Conservation (phyloP, 345 rosid species). For the Populus tremula region DNA sequence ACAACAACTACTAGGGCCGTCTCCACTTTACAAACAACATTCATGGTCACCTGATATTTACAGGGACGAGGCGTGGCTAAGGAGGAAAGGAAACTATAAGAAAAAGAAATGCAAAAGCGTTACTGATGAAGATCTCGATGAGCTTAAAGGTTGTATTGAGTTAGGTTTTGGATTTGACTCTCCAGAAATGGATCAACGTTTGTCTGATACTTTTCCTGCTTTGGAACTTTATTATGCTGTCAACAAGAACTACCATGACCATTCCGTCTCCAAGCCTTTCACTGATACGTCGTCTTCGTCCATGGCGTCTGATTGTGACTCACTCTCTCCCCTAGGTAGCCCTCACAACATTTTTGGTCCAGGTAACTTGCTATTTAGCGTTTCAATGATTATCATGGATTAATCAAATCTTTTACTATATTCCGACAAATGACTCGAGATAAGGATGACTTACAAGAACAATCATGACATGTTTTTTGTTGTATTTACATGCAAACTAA, state of each 20-base stretch:
- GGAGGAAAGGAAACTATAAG: conserved; percentile 54
- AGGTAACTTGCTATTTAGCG: conserved; percentile 23
- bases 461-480: neutral
- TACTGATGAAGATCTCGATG: conserved; percentile 86
- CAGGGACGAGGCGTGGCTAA: conserved; percentile 84
- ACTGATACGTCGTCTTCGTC: conserved; percentile 32
- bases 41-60: conserved; percentile 88
- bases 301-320: conserved; percentile 48
- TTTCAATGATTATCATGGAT: neutral
- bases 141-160: conserved; percentile 85
- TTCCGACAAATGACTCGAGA: neutral
- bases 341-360: conserved; percentile 55
- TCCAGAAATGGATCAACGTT: conserved; percentile 59
- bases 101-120: conserved; percentile 66
- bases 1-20: conserved; percentile 9
- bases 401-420: neutral
- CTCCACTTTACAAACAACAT: conserved; percentile 62
- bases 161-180: conserved; percentile 86
- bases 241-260: conserved; percentile 56
- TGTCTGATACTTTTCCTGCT: conserved; percentile 84
- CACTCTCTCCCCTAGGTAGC: conserved; percentile 50
- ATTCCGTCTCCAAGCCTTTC: conserved; percentile 37
- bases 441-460: neutral
- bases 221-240: conserved; percentile 77
- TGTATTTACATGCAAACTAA: neutral